phyloP scores from a whole-genome alignment of 2,329 filamentous ascomycete genomes.

The Nothophaeocryptopus gaeumannii region DNA sequence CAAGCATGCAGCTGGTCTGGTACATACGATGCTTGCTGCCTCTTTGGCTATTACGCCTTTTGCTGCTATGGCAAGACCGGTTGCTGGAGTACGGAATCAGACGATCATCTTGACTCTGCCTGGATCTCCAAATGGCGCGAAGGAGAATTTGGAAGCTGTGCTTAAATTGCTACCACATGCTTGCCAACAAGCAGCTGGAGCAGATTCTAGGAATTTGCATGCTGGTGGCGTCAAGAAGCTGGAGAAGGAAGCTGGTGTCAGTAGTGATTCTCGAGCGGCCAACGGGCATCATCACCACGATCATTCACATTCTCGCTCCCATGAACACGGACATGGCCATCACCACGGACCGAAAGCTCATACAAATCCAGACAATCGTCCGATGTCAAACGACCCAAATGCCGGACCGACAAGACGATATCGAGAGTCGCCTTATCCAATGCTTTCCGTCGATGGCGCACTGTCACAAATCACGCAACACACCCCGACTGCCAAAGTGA shows the following conservation, averaged over 20 bases:
- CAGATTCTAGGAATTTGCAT: constrained; percentile 76
- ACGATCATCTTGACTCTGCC: constrained; percentile 85
- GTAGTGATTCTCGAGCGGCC: constrained; percentile 25
- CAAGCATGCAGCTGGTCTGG: constrained; percentile 80
- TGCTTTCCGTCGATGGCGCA: constrained; percentile 83
- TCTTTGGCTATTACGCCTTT: constrained; percentile 86
- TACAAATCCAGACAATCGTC: constrained; percentile 60
- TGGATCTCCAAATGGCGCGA: constrained; percentile 91
- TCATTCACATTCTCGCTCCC: constrained; percentile 40
- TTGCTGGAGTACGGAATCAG: constrained; percentile 79
- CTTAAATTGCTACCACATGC: constrained; percentile 91
- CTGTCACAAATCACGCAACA: constrained; percentile 68
- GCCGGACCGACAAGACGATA: constrained; percentile 66
- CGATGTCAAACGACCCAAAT: constrained; percentile 58
- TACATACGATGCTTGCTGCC: constrained; percentile 90
- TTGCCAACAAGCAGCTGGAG: constrained; percentile 83
- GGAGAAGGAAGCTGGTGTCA: constrained; percentile 71
- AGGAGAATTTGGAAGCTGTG: constrained; percentile 85
- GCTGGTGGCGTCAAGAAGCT: constrained; percentile 77
- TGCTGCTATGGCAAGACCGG: constrained; percentile 92
- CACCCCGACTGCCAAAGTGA: constrained; percentile 61
- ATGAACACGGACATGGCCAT: constrained; percentile 50
- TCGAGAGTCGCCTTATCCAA: constrained; percentile 84
- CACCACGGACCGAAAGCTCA: constrained; percentile 65
- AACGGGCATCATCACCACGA: constrained; percentile 36